phyloP scores from a whole-genome alignment of 2,329 filamentous ascomycete species.

The Hyphodiscus sp. region DNA sequence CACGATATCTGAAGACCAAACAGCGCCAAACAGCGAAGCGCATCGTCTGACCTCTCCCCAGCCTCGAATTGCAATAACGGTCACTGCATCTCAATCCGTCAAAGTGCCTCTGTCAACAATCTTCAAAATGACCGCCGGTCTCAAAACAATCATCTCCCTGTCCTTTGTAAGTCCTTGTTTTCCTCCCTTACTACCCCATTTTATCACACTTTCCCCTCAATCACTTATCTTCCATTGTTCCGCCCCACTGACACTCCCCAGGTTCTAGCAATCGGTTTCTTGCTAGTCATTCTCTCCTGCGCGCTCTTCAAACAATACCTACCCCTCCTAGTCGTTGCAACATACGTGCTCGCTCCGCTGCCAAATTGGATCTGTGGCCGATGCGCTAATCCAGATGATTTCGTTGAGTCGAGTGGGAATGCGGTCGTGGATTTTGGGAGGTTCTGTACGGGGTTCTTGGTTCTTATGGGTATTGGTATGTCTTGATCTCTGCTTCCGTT shows the following conservation, averaged over 20 bases:
- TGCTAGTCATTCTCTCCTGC: slow-evolving; percentile 96
- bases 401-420: slow-evolving; percentile 72
- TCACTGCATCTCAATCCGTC: background rate
- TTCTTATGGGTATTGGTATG: slow-evolving; percentile 95
- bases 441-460: slow-evolving; percentile 91
- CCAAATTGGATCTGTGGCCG: slow-evolving; percentile 94
- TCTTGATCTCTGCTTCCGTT: slow-evolving; percentile 22
- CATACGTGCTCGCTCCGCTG: slow-evolving; percentile 86
- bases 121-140: slow-evolving; percentile 63
- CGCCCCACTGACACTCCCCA: slow-evolving; percentile 29
- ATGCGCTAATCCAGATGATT: slow-evolving; percentile 90
- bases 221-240: background rate
- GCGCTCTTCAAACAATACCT: slow-evolving; percentile 94
- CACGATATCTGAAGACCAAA: background rate
- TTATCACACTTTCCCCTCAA: background rate
- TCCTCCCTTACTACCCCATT: background rate
- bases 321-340: slow-evolving; percentile 89
- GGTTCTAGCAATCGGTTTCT: slow-evolving; percentile 95
- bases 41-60: background rate
- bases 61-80: slow-evolving; percentile 9
- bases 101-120: slow-evolving; percentile 1
- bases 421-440: slow-evolving; percentile 88
- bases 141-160: slow-evolving; percentile 98
- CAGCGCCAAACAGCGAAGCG: background rate
- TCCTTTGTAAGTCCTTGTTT: slow-evolving; percentile 66